These are phyloP conservation scores for Coemansia sp. DNA, from an alignment of 371 early-diverging fungal genomes.

Conservation along the genomic window DNA sequence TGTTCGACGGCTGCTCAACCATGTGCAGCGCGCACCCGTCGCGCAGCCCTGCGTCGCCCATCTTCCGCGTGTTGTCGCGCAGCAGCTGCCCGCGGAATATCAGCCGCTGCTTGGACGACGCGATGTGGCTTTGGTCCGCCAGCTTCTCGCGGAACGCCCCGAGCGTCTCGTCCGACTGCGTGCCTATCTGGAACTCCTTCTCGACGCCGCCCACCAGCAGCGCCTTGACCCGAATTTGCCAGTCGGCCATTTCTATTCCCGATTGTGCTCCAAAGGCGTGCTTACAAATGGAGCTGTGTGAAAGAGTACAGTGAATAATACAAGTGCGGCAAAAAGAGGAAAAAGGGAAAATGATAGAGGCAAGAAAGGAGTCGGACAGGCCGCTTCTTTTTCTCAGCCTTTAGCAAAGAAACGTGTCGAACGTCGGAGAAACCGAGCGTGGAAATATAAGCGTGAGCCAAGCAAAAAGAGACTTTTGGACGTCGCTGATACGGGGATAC, in stretches of 20 bases:
- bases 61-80: conserved; percentile 34
- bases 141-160: conserved; percentile 43
- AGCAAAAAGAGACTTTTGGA: too few species aligned
- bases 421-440: too few species aligned
- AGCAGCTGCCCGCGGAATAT: conserved; percentile 47
- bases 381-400: background rate
- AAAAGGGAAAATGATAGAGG: conserved; percentile 5
- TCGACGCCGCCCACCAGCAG: conserved; percentile 45
- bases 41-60: conserved; percentile 36
- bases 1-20: conserved; percentile 24
- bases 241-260: conserved; percentile 6
- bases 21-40: conserved; percentile 47
- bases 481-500: too few species aligned
- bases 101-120: conserved; percentile 43
- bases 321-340: background rate
- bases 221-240: conserved; percentile 46
- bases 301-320: background rate
- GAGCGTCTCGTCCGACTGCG: conserved; percentile 34
- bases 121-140: conserved; percentile 38
- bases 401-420: background rate
- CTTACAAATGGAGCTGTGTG: too few species aligned
- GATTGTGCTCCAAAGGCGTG: too few species aligned
- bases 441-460: too few species aligned
- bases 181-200: conserved; percentile 18
- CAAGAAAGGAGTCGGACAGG: background rate